phyloP scores from a whole-genome alignment of 1,139 yeast genomes.

The Saccharomycopsis hybrid region DNA sequence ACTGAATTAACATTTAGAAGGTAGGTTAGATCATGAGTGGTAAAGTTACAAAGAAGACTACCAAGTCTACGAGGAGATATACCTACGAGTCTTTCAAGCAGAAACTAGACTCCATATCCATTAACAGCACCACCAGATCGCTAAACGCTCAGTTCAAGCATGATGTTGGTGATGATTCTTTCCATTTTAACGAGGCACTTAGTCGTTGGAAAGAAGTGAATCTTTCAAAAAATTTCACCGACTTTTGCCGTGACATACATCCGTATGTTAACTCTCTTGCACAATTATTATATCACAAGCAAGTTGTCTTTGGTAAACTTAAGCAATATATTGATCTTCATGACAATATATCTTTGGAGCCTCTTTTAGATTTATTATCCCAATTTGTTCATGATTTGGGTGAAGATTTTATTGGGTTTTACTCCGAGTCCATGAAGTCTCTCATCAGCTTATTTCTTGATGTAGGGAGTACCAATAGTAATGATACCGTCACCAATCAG shows the following conservation, averaged over 20 bases:
- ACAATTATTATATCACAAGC: slow-evolving; percentile 69
- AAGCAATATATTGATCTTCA: slow-evolving; percentile 43
- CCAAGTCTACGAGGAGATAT: slow-evolving; percentile 52
- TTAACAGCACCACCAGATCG: slow-evolving; percentile 26
- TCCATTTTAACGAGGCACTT: slow-evolving; percentile 73
- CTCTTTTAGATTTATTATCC: slow-evolving; percentile 70
- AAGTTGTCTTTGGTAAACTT: slow-evolving; percentile 50
- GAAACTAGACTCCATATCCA: slow-evolving; percentile 73
- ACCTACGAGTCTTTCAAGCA: slow-evolving; percentile 74
- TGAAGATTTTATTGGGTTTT: slow-evolving; percentile 76
- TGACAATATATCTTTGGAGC: slow-evolving; percentile 72
- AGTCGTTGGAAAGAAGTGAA: slow-evolving; percentile 89
- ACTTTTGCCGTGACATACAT: slow-evolving; percentile 52
- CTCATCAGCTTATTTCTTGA: slow-evolving; percentile 40
- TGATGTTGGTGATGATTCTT: slow-evolving; percentile 44
- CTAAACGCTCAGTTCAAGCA: slow-evolving; percentile 22
- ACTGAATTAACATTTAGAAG: neutral
- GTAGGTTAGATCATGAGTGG: slow-evolving; percentile 3
- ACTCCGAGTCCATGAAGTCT: slow-evolving; percentile 44
- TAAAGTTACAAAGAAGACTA: slow-evolving; percentile 36
- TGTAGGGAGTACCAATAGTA: slow-evolving; percentile 8
- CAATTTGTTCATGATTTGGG: slow-evolving; percentile 93
- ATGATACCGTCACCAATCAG: slow-evolving; percentile 21
- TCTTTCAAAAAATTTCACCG: slow-evolving; percentile 65
- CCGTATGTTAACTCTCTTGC: slow-evolving; percentile 65